Percentiles rank a stretch among this genome's conserved stretches.
Conservation (phyloP, 805 yeast genomes). For the Metschnikowia arizonensis region DNA sequence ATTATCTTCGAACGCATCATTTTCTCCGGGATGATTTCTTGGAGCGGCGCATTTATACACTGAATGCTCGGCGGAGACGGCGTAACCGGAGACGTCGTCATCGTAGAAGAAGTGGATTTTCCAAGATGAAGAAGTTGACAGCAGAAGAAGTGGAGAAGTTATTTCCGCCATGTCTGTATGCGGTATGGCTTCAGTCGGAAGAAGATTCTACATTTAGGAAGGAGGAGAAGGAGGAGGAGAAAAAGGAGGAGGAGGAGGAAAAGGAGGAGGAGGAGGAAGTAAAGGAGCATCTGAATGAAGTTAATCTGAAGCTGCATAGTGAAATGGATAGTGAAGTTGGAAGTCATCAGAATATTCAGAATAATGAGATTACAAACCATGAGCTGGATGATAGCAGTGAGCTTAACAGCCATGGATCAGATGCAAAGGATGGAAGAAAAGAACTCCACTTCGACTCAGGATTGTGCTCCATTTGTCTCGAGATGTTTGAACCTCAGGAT, state of each 20-base stretch:
- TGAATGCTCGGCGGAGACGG: constrained; percentile 10
- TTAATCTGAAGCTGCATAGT: too few species aligned
- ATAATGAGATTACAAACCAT: too few species aligned
- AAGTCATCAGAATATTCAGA: too few species aligned
- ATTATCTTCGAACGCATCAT: constrained; percentile 32
- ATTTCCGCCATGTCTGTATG: constrained; percentile 56
- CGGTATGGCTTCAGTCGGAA: constrained; percentile 55
- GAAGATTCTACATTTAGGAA: constrained; percentile 5
- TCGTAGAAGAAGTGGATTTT: constrained; percentile 35
- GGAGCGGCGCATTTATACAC: constrained; percentile 23
- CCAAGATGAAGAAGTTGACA: constrained; percentile 49
- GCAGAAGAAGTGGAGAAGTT: constrained; percentile 55
- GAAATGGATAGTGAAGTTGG: background rate
- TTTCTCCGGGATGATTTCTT: constrained; percentile 29
- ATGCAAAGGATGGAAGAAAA: background rate
- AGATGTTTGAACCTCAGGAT: constrained; percentile 57
- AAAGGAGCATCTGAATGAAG: background rate
- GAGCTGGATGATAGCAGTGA: too few species aligned
- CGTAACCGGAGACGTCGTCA: constrained; percentile 30
- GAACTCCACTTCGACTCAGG: constrained; percentile 59
- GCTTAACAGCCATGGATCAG: background rate
- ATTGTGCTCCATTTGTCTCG: constrained; percentile 75
- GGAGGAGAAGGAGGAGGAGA: background rate
- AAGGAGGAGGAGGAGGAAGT: too few species aligned
- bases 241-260: too few species aligned